These are phyloP conservation scores for Alisma plantagoaquatica DNA, from an alignment of 106 monocot species.

Conservation along the genomic window DNA sequence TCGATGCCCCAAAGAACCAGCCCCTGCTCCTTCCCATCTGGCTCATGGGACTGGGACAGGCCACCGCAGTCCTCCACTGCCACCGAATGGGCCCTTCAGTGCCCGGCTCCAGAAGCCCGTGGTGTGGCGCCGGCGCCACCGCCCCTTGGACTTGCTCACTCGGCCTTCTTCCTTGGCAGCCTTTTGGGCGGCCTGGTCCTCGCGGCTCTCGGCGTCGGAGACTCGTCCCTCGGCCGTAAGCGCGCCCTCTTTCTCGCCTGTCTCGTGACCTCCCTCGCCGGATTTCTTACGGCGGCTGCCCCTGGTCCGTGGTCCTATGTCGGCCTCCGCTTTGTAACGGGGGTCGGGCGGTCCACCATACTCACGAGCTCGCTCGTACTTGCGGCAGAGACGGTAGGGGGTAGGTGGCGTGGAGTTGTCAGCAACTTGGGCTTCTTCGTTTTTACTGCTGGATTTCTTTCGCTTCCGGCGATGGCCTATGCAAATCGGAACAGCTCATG, in stretches of 20 bases:
- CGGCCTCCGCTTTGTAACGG: slow-evolving; percentile 11
- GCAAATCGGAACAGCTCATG: slow-evolving; percentile 8
- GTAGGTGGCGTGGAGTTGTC: slow-evolving; percentile 13
- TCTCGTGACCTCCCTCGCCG: slow-evolving; percentile 15
- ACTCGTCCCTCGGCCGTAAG: slow-evolving; percentile 28
- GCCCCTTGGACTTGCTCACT: slow-evolving; percentile 9
- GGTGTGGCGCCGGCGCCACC: too few relatives aligned
- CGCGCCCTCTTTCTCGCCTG: slow-evolving; percentile 23
- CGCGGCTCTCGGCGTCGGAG: slow-evolving; percentile 14
- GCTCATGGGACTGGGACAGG: too few relatives aligned
- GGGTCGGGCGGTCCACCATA: slow-evolving; percentile 20
- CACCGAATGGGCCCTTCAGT: too few relatives aligned
- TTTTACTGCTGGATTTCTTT: slow-evolving; percentile 20
- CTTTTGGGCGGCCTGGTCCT: slow-evolving; percentile 21
- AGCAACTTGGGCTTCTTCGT: slow-evolving; percentile 15
- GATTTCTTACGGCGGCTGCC: slow-evolving; percentile 7
- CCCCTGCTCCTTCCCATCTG: too few relatives aligned
- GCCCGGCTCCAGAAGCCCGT: too few relatives aligned
- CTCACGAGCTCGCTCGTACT: slow-evolving; percentile 20
- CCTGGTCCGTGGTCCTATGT: slow-evolving; percentile 15
- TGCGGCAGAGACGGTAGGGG: slow-evolving; percentile 14
- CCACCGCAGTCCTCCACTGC: too few relatives aligned
- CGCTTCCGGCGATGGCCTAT: slow-evolving; percentile 27
- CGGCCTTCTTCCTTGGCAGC: slow-evolving; percentile 27
- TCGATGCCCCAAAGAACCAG: too few relatives aligned